These are phyloP conservation scores for Candida loeiensis DNA, from an alignment of 805 yeast genomes.

Conservation along the genomic window DNA sequence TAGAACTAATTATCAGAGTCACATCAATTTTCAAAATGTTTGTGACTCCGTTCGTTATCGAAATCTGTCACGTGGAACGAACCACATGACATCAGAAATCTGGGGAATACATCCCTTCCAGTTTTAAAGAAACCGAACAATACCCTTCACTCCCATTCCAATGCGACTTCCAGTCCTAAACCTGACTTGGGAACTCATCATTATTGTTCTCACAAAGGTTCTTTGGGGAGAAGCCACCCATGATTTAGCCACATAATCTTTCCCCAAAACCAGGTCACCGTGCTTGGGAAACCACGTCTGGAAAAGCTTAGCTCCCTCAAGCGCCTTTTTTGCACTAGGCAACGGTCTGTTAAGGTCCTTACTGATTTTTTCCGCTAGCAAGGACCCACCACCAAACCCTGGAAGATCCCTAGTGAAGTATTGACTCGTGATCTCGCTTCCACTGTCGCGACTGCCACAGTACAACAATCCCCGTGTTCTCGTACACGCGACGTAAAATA, in stretches of 20 bases:
- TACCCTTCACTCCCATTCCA: no score
- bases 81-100: no score
- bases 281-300: slow-evolving; percentile 3
- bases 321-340: neutral
- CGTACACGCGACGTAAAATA: slow-evolving; percentile 64
- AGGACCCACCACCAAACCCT: neutral
- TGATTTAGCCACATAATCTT: neutral
- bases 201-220: no score
- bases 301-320: neutral
- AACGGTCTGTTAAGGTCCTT: neutral
- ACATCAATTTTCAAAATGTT: neutral
- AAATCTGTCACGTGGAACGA: no score
- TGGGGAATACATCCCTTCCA: no score
- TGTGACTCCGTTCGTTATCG: slow-evolving; percentile 2
- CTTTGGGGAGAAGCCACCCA: no score
- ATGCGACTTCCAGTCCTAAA: no score
- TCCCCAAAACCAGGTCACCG: neutral
- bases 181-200: no score
- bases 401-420: slow-evolving; percentile 6
- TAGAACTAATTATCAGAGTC: neutral
- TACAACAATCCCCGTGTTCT: slow-evolving; percentile 53
- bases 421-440: neutral
- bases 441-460: slow-evolving; percentile 2
- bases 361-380: neutral
- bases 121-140: no score